These are phyloP conservation scores for Coleophoma crateriformis DNA, from an alignment of 2,329 filamentous ascomycete species.

Conservation along the genomic window DNA sequence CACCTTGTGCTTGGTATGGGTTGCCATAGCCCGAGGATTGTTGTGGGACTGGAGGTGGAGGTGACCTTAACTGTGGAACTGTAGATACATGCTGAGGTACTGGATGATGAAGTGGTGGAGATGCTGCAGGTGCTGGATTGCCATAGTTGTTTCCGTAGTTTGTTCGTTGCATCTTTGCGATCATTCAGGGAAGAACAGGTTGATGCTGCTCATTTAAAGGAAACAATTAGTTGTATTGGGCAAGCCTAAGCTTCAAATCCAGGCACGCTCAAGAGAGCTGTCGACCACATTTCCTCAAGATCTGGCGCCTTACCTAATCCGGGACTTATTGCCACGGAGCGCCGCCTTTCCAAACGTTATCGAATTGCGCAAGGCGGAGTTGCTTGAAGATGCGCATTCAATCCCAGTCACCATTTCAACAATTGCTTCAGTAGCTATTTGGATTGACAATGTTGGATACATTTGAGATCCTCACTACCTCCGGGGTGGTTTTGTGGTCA, in stretches of 20 bases:
- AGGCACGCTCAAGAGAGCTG: background rate
- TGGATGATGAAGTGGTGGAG: constrained; percentile 91
- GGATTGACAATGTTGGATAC: constrained; percentile 72
- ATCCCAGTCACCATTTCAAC: background rate
- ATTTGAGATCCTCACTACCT: constrained; percentile 94
- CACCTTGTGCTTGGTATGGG: constrained; percentile 61
- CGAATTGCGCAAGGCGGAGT: background rate
- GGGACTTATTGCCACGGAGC: background rate
- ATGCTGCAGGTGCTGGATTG: constrained; percentile 62
- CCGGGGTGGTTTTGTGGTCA: constrained; percentile 95
- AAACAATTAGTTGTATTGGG: background rate
- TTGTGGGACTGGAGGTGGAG: constrained; percentile 72
- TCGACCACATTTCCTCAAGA: constrained; percentile 3
- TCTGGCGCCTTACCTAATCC: constrained; percentile 1
- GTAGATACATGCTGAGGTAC: constrained; percentile 98
- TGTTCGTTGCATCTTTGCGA: constrained; percentile 70
- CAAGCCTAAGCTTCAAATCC: background rate
- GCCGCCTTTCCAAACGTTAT: constrained; percentile 1
- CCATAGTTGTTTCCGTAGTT: constrained; percentile 65
- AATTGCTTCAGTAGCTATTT: background rate
- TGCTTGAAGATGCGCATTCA: constrained; percentile 1
- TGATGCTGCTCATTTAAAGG: background rate
- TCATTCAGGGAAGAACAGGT: background rate
- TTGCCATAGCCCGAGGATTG: constrained; percentile 62
- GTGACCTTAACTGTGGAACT: constrained; percentile 92